phyloP scores from a whole-genome alignment of 805 yeast genomes.

The Nematodospora valgi region DNA sequence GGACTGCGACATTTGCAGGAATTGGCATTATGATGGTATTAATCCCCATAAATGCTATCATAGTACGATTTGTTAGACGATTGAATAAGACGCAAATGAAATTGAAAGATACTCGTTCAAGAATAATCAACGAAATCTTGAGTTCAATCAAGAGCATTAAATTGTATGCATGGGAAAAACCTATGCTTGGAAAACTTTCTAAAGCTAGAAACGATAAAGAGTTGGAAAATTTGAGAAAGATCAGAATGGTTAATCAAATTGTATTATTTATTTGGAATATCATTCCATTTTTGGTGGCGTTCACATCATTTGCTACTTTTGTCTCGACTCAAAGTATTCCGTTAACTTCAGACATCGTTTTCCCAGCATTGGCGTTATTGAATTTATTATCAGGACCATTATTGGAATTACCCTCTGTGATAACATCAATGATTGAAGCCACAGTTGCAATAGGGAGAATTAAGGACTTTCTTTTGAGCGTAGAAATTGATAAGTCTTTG shows the following conservation, averaged over 20 bases:
- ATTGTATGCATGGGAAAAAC: conserved; percentile 67
- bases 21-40: conserved; percentile 48
- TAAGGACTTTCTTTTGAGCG: conserved; percentile 44
- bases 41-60: conserved; percentile 53
- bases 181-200: conserved; percentile 51
- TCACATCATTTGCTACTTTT: conserved; percentile 56
- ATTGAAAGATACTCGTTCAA: conserved; percentile 57
- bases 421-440: conserved; percentile 56
- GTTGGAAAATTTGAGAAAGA: conserved; percentile 46
- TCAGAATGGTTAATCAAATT: conserved; percentile 40
- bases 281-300: conserved; percentile 63
- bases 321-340: conserved; percentile 43
- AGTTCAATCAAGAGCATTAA: conserved; percentile 62
- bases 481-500: conserved; percentile 40
- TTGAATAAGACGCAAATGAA: conserved; percentile 56
- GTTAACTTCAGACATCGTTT: conserved; percentile 63
- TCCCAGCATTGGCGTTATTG: conserved; percentile 64
- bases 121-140: conserved; percentile 56
- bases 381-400: conserved; percentile 58
- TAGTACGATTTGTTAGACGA: conserved; percentile 44
- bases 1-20: conserved; percentile 59
- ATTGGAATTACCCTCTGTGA: conserved; percentile 53
- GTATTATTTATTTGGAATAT: conserved; percentile 60
- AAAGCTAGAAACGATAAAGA: conserved; percentile 59
- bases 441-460: conserved; percentile 57